These are phyloP conservation scores for Amylostereum areolatum DNA, from an alignment of 1,284 basidiomycete genomes.

Conservation along the genomic window DNA sequence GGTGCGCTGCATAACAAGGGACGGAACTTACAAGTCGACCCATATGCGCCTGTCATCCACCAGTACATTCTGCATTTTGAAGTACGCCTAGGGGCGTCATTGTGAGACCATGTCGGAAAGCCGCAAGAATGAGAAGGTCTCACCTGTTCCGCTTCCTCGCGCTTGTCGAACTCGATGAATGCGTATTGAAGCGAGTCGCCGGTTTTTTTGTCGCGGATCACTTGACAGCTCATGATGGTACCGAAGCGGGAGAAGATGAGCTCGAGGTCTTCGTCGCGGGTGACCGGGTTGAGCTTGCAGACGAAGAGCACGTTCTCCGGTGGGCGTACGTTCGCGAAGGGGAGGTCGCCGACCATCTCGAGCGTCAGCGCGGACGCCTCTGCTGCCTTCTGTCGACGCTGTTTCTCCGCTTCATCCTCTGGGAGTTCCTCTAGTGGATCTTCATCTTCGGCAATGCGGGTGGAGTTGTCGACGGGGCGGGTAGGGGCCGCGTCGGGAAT, in stretches of 20 bases:
- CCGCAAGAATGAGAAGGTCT: conserved; percentile 10
- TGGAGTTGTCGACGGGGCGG: conserved; percentile 75
- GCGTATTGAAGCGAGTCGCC: conserved; percentile 97
- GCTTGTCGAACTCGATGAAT: conserved; percentile 96
- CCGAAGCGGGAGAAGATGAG: conserved; percentile 97
- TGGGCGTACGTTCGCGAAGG: conserved; percentile 95
- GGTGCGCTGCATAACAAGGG: neutral
- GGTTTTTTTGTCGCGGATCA: conserved; percentile 92
- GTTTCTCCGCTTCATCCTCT: conserved; percentile 78
- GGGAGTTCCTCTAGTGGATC: conserved; percentile 72
- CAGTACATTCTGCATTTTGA: conserved; percentile 99
- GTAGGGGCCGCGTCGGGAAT: conserved; percentile 76
- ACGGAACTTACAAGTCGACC: conserved; percentile 82
- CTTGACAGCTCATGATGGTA: conserved; percentile 93
- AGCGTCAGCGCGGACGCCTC: conserved; percentile 91
- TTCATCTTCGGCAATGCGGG: conserved; percentile 89
- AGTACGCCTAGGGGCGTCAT: conserved; percentile 70
- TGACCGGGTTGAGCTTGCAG: conserved; percentile 96
- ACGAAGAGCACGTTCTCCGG: conserved; percentile 99
- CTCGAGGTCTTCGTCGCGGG: conserved; percentile 92
- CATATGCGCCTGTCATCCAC: conserved; percentile 99
- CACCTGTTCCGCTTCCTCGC: conserved; percentile 90
- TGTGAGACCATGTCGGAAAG: neutral
- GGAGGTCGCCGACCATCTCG: conserved; percentile 98
- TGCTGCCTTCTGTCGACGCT: conserved; percentile 80